Conservation (phyloP, 2,329 filamentous ascomycete genomes). For the Arthrobotrys sphaeroides region DNA sequence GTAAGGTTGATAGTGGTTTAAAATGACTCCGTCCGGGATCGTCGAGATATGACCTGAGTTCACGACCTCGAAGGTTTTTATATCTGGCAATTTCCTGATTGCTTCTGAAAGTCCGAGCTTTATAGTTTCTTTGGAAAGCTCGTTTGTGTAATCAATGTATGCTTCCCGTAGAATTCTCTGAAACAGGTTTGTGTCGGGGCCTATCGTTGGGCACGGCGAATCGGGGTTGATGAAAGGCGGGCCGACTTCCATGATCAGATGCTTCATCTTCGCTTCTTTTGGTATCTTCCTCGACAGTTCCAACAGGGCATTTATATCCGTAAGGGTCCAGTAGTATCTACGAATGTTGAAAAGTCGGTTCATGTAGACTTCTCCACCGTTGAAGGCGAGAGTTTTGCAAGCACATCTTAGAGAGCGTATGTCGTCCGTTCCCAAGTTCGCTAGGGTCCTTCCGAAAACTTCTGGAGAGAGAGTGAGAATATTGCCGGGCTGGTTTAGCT, state of each 20-base stretch:
- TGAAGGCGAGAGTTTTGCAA: not conserved
- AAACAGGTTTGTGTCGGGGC: too few relatives aligned
- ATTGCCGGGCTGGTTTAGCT: too few relatives aligned
- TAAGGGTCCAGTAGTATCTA: not conserved
- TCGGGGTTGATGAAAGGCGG: not conserved
- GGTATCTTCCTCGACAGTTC: not conserved
- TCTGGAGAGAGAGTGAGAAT: not conserved
- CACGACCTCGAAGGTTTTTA: not conserved
- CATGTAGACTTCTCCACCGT: not conserved
- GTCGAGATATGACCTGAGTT: not conserved
- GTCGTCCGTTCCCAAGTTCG: not conserved
- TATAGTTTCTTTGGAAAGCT: too few relatives aligned
- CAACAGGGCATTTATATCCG: not conserved
- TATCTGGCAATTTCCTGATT: not conserved
- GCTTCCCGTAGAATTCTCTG: too few relatives aligned
- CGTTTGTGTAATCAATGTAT: too few relatives aligned
- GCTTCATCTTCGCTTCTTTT: not conserved
- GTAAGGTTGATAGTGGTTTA: not conserved
- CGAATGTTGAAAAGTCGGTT: constrained; percentile 5
- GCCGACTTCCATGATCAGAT: not conserved
- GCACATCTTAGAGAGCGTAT: not conserved
- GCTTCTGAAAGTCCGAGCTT: not conserved
- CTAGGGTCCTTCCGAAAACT: not conserved
- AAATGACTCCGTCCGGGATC: not conserved
- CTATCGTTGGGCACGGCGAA: too few relatives aligned